These are phyloP conservation scores for Senecio squalidus DNA, from an alignment of 140 eudicot genomes.

Conservation along the genomic window DNA sequence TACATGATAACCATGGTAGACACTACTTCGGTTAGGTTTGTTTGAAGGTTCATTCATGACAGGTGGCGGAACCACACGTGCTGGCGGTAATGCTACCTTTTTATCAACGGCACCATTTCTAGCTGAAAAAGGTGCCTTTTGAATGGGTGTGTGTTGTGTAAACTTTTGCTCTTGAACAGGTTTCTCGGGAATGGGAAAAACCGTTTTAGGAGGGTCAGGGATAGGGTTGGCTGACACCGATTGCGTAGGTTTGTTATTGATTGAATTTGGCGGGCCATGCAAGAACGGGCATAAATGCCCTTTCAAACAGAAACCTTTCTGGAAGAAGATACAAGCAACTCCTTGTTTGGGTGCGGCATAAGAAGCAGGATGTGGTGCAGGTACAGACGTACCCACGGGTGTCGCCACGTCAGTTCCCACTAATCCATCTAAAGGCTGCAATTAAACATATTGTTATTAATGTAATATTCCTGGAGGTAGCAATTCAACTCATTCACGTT, in stretches of 20 bases:
- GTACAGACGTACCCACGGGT: slow-evolving; percentile 41
- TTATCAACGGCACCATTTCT: slow-evolving; percentile 36
- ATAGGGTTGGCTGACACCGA: slow-evolving; percentile 24
- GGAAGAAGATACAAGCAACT: slow-evolving; percentile 80
- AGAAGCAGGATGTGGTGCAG: slow-evolving; percentile 19
- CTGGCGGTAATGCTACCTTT: slow-evolving; percentile 25
- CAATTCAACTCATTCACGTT: too few relatives aligned
- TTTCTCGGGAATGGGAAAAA: slow-evolving; percentile 40
- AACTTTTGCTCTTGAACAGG: slow-evolving; percentile 34
- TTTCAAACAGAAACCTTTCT: slow-evolving; percentile 73
- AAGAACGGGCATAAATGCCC: slow-evolving; percentile 81
- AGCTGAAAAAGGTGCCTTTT: slow-evolving; percentile 18
- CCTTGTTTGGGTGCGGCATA: slow-evolving; percentile 41
- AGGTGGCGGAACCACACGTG: slow-evolving; percentile 23
- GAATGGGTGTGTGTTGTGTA: slow-evolving; percentile 22
- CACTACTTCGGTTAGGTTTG: slow-evolving; percentile 36
- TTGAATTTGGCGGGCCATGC: slow-evolving; percentile 44
- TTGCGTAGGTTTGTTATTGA: slow-evolving; percentile 34
- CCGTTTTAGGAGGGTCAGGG: slow-evolving; percentile 34
- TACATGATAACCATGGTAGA: slow-evolving; percentile 22
- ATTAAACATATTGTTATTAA: slow-evolving; percentile 2
- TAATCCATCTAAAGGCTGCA: slow-evolving; percentile 86
- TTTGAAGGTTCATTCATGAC: slow-evolving; percentile 27
- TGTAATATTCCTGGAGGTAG: neutral
- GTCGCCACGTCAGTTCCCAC: slow-evolving; percentile 50